Conservation (phyloP, 108 stramenopile genomes). For the Skeletonema costatum region DNA sequence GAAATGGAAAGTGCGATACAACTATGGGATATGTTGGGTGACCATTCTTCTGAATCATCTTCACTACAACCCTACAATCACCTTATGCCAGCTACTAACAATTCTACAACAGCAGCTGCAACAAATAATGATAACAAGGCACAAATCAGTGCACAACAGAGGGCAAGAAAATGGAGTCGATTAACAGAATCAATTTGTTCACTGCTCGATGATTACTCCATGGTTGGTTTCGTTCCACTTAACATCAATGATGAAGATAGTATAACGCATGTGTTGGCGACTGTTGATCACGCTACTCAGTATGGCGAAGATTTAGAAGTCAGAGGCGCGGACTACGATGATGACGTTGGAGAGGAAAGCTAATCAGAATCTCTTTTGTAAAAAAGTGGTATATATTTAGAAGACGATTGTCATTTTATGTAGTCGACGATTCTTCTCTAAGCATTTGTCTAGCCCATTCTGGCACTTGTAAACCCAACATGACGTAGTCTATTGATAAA, state of each 20-base stretch:
- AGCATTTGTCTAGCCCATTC: slow-evolving; percentile 66
- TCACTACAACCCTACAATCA: neutral
- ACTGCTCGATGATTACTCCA: slow-evolving; percentile 95
- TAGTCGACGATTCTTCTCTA: slow-evolving; percentile 9
- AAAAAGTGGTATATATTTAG: too few relatives aligned
- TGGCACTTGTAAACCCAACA: slow-evolving; percentile 51
- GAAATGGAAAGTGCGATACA: slow-evolving; percentile 77
- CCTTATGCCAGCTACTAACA: neutral
- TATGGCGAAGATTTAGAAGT: slow-evolving; percentile 96
- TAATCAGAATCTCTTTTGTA: neutral
- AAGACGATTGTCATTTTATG: too few relatives aligned
- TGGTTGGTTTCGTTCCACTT: slow-evolving; percentile 94
- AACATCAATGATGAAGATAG: slow-evolving; percentile 95
- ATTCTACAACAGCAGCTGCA: neutral
- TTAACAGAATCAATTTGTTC: slow-evolving; percentile 86
- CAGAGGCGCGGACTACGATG: slow-evolving; percentile 60
- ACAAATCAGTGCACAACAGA: neutral
- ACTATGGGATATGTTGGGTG: slow-evolving; percentile 70
- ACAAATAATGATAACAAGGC: neutral
- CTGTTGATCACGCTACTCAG: slow-evolving; percentile 93
- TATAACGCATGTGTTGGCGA: slow-evolving; percentile 79
- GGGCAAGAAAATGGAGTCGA: slow-evolving; percentile 60
- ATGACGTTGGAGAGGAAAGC: slow-evolving; percentile 29
- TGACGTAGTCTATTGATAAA: slow-evolving; percentile 62
- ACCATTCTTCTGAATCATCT: slow-evolving; percentile 13